Conservation (phyloP, 192 early-diverging fungal genomes). For the Fimicolochytrium jonesii region DNA sequence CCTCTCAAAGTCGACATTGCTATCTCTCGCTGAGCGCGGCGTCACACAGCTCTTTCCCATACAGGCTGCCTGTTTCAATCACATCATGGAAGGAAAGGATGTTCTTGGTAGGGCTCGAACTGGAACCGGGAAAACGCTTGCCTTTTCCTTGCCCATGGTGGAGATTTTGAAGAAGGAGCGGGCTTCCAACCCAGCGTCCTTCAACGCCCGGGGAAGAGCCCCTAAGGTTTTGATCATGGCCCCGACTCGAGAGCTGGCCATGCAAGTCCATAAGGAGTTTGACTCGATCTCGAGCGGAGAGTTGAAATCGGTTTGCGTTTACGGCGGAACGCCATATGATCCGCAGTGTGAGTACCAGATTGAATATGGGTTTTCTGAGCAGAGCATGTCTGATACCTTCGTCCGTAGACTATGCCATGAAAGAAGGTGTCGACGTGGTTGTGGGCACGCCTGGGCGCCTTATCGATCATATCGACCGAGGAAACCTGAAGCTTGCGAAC, state of each 20-base stretch:
- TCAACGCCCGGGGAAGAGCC: constrained; percentile 71
- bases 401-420: constrained; percentile 33
- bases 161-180: constrained; percentile 72
- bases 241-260: constrained; percentile 89
- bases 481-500: constrained; percentile 65
- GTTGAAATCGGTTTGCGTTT: constrained; percentile 65
- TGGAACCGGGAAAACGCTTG: constrained; percentile 96
- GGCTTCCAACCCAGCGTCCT: background rate
- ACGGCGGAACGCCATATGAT: constrained; percentile 86
- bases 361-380: background rate
- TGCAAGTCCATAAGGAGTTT: constrained; percentile 42
- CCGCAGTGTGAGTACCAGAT: constrained; percentile 43
- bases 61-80: constrained; percentile 79
- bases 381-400: background rate
- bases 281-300: constrained; percentile 55
- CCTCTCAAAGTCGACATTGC: constrained; percentile 55
- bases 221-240: constrained; percentile 76
- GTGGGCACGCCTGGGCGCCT: constrained; percentile 95
- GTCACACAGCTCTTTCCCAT: constrained; percentile 89
- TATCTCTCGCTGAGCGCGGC: constrained; percentile 65
- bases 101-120: constrained; percentile 94
- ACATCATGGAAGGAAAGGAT: constrained; percentile 75
- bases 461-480: constrained; percentile 74
- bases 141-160: constrained; percentile 87
- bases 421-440: constrained; percentile 73